Percentiles rank a stretch among this genome's conserved stretches.
These are phyloP conservation scores for Ceratocystis ficicola DNA, from an alignment of 2,329 filamentous ascomycete species.

Conservation along the genomic window DNA sequence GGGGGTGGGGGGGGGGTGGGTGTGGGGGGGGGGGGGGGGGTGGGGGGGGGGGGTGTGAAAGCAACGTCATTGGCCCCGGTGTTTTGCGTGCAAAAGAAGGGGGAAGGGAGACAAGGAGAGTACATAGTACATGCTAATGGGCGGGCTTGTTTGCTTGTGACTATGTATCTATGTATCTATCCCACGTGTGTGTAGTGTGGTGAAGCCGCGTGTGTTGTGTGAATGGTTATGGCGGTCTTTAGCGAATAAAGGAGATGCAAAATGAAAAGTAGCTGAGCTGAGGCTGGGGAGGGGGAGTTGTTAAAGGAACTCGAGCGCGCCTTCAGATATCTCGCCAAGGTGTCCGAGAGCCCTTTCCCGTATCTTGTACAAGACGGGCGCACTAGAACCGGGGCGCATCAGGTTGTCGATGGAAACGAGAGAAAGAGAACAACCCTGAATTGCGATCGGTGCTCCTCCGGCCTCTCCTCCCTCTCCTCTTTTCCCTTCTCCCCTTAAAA, in stretches of 20 bases:
- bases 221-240: too few species aligned
- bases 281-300: too few species aligned
- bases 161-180: background rate
- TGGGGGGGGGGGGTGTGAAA: background rate
- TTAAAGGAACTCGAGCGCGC: background rate
- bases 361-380: background rate
- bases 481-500: conserved; percentile 11
- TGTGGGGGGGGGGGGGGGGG: too few species aligned
- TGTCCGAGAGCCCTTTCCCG: background rate
- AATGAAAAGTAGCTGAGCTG: background rate
- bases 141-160: background rate
- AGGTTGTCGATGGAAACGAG: background rate
- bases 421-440: conserved; percentile 14
- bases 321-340: background rate
- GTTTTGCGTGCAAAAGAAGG: background rate
- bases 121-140: too few species aligned
- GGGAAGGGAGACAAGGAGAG: background rate
- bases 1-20: too few species aligned
- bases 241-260: background rate
- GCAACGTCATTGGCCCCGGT: conserved; percentile 20
- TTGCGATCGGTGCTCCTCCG: conserved; percentile 21
- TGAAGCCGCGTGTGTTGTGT: too few species aligned
- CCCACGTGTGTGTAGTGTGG: too few species aligned
- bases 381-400: conserved; percentile 1
- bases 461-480: conserved; percentile 7